Base-by-base conservation (phyloP, 2,329 filamentous ascomycete species). In the Daldinia sp. region DNA sequence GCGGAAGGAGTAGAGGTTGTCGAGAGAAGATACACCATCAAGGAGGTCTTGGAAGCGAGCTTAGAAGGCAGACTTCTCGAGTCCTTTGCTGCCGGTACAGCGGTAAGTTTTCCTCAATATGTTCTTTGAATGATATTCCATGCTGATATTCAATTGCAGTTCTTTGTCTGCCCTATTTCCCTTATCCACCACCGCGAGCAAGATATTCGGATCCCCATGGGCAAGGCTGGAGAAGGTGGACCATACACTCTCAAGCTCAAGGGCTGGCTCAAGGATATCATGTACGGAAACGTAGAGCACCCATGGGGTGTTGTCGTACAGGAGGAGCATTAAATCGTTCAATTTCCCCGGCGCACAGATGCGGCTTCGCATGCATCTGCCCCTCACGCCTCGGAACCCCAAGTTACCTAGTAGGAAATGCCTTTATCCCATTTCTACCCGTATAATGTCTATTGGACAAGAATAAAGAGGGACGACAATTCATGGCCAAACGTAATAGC, bases 1-100 rank as follows among this genome's bases (percentile, higher is more conserved):
- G 76, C 77, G 1, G 80, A 77, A 30, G 81, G 87, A 66, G 56
- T 89, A 1, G 90, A 94, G 69, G 83, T 96, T 35, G 88, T 94
- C 0, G 94, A 97, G 86, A 83, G 90, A 67, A 87, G 88, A 68
- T 95, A 94, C 78, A 93, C 87, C 19, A 96, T 97, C 74, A 80
- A 84, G 27, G 93, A 97, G 77, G 77, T 97, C 13, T 74, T 88
- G 25, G 85, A 90, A 73, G 93, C 93, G 1, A 80, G 87, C 23
- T 79, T 84, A 41, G 92, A 97, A 73, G 93, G 91, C 2, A 83
- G 93, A 2, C 77, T 97, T 41, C 76, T 97, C 8, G 94, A 97
- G 80, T 86, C 92, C 1, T 97, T 97, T 74, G 92, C 91, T 6
- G 88, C 91, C 30, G 94, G 94, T 15, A 97, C 94, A 65, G 94